A percentile compares a stretch with the other conserved stretches of the same genome.
Evolutionary conservation across 139 green algal species (phyloP).

Genomic region (Haematococcus sp.): DNA sequence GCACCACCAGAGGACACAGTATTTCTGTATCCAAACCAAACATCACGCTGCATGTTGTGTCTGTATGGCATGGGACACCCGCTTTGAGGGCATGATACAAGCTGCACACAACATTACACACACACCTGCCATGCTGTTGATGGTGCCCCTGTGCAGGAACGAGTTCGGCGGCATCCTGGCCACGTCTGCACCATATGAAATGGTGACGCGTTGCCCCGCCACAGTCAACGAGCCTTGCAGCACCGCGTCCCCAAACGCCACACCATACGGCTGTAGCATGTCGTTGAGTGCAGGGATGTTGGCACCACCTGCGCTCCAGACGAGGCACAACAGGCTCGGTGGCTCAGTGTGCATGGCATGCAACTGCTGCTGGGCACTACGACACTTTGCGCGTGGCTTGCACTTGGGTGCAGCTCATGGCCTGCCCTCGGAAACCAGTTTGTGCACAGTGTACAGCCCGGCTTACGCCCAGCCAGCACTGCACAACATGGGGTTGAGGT

Average conservation of each 20-base stretch:
- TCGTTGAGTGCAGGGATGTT: constrained; percentile 98
- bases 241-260: constrained; percentile 73
- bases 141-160: constrained; percentile 19
- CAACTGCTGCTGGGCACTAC: no score
- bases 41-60: no score
- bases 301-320: constrained; percentile 67
- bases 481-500: background rate
- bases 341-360: background rate
- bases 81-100: no score
- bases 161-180: constrained; percentile 33
- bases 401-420: background rate
- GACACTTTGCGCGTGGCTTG: background rate
- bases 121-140: constrained; percentile 8
- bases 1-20: no score
- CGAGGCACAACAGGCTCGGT: no score
- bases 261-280: constrained; percentile 77
- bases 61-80: no score
- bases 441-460: background rate
- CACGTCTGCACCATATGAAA: constrained; percentile 21
- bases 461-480: background rate
- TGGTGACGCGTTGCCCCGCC: background rate
- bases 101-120: no score
- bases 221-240: background rate
- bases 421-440: background rate
- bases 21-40: no score